phyloP scores from a whole-genome alignment of 2,329 filamentous ascomycete species.

The Chlorencoelia australis region DNA sequence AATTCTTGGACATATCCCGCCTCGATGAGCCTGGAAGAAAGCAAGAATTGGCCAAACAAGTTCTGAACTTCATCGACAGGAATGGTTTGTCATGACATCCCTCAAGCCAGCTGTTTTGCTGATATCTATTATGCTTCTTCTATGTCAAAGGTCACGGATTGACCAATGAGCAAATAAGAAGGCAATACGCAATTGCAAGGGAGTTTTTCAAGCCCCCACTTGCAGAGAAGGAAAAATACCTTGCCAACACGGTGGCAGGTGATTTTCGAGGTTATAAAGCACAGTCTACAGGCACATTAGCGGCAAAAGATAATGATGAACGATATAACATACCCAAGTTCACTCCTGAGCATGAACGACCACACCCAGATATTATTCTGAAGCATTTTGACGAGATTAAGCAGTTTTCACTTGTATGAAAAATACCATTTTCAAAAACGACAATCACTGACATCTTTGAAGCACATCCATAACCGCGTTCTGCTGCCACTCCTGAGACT shows the following conservation, averaged over 20 bases:
- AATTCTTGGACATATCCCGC: conserved; percentile 39
- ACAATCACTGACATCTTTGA: too few relatives aligned
- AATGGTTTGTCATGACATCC: conserved; percentile 9
- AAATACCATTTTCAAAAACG: too few relatives aligned
- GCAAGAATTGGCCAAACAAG: conserved; percentile 37
- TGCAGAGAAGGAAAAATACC: conserved; percentile 48
- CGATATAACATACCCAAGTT: conserved; percentile 51
- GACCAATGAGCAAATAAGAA: conserved; percentile 44
- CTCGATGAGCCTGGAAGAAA: conserved; percentile 39
- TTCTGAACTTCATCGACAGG: conserved; percentile 36
- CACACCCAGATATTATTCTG: conserved; percentile 37
- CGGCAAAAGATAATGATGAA: conserved; percentile 40
- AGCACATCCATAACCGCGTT: conserved; percentile 38
- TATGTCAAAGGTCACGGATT: conserved; percentile 51
- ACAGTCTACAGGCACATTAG: conserved; percentile 4
- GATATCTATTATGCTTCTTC: conserved; percentile 40
- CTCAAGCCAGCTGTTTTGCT: not conserved
- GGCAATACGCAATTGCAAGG: conserved; percentile 48
- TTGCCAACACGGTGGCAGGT: conserved; percentile 34
- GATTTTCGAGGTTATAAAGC: conserved; percentile 45
- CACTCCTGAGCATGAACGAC: conserved; percentile 32
- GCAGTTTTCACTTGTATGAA: conserved; percentile 34
- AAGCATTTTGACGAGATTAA: conserved; percentile 44
- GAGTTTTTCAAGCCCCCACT: conserved; percentile 44
- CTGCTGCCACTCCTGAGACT: conserved; percentile 45